phyloP scores from a whole-genome alignment of 75 land plant species.

The Pseudotsuga menziesii region DNA sequence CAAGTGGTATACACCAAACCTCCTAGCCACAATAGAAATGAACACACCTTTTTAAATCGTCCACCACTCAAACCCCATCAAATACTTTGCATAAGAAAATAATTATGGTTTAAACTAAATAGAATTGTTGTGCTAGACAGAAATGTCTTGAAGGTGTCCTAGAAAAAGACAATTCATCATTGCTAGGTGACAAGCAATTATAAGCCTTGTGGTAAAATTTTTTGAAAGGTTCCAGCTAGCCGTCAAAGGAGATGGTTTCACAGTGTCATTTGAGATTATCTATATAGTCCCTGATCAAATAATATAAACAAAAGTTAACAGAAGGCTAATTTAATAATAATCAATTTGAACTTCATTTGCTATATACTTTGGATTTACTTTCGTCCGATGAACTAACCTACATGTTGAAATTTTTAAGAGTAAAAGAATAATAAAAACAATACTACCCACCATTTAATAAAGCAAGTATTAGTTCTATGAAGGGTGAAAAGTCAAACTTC shows the following conservation, averaged over 20 bases:
- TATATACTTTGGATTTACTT: background rate
- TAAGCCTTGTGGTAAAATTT: constrained; percentile 53
- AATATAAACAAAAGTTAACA: background rate
- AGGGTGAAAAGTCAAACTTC: constrained; percentile 51
- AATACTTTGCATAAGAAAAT: background rate
- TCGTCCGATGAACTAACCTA: background rate
- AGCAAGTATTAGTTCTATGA: constrained; percentile 58
- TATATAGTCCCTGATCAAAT: constrained; percentile 47
- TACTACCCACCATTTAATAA: constrained; percentile 57
- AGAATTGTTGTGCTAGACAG: constrained; percentile 23
- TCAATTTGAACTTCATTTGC: background rate
- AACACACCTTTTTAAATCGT: too few relatives aligned
- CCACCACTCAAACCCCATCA: too few relatives aligned
- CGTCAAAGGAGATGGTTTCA: constrained; percentile 59
- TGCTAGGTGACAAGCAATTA: constrained; percentile 48
- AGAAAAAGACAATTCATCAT: constrained; percentile 49
- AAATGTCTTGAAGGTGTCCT: constrained; percentile 43
- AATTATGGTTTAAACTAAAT: background rate
- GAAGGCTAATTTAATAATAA: background rate
- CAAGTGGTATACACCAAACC: too few relatives aligned
- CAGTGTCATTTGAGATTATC: constrained; percentile 64
- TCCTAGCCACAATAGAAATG: too few relatives aligned
- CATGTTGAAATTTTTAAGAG: background rate
- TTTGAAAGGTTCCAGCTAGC: constrained; percentile 64
- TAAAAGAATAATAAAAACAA: constrained; percentile 1